A percentile compares a stretch with the other conserved stretches of the same genome.
Evolutionary conservation across 768 basidiomycete species (phyloP).

Genomic region (Termitomyces sp.): DNA sequence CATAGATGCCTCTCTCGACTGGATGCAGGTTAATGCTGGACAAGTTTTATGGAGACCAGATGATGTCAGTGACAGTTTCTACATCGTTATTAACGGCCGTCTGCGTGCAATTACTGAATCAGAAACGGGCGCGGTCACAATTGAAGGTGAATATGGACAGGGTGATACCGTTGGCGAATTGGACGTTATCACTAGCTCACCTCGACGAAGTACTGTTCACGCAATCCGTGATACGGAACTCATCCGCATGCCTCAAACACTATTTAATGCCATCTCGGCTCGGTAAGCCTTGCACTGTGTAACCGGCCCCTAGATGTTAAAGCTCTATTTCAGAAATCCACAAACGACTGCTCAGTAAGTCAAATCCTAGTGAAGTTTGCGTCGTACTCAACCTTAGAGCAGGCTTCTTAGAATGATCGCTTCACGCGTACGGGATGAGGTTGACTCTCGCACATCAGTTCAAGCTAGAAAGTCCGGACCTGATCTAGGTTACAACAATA

Average conservation of each 20-base stretch:
- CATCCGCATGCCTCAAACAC: conserved; percentile 92
- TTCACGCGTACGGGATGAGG: conserved; percentile 80
- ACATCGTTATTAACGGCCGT: conserved; percentile 97
- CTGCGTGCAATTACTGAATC: conserved; percentile 84
- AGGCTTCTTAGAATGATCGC: conserved; percentile 88
- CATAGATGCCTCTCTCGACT: conserved; percentile 94
- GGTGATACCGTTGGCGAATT: conserved; percentile 96
- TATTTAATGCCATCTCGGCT: conserved; percentile 96
- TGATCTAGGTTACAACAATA: conserved; percentile 72
- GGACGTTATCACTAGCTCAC: conserved; percentile 91
- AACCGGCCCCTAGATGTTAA: neutral
- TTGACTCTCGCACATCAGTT: conserved; percentile 53
- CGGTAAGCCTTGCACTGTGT: conserved; percentile 36
- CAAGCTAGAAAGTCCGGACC: conserved; percentile 45
- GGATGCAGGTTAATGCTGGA: conserved; percentile 96
- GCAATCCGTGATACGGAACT: conserved; percentile 98
- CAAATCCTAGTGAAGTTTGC: neutral
- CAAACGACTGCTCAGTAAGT: conserved; percentile 79
- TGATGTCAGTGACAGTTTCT: conserved; percentile 91
- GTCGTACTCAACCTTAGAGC: neutral
- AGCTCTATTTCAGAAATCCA: conserved; percentile 50
- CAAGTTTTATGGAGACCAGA: conserved; percentile 93
- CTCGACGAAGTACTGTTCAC: conserved; percentile 85
- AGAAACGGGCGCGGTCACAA: conserved; percentile 68
- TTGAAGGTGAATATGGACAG: conserved; percentile 92